Percentiles rank a stretch among this genome's conserved stretches.
These are phyloP conservation scores for Neolentinus lepideus DNA, from an alignment of 1,284 basidiomycete species.

Conservation along the genomic window DNA sequence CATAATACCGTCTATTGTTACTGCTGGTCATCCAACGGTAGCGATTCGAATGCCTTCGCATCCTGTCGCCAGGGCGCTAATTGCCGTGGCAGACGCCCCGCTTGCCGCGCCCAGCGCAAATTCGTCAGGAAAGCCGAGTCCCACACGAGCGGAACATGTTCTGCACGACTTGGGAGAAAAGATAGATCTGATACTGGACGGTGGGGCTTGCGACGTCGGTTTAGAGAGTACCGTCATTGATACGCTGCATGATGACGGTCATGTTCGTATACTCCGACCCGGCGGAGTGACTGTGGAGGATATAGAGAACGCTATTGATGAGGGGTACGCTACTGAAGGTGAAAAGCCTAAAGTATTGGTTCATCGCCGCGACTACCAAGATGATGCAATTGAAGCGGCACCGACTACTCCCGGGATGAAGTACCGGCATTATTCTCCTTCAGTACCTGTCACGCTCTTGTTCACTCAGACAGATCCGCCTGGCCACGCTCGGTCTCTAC, in stretches of 20 bases:
- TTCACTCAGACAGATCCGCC: slow-evolving; percentile 40
- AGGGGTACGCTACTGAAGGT: slow-evolving; percentile 28
- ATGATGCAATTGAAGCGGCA: slow-evolving; percentile 56
- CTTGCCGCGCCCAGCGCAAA: slow-evolving; percentile 96
- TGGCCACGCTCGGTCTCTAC: slow-evolving; percentile 17
- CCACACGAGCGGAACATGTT: slow-evolving; percentile 90
- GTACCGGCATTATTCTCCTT: slow-evolving; percentile 94
- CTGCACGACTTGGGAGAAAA: slow-evolving; percentile 70
- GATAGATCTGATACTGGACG: slow-evolving; percentile 82
- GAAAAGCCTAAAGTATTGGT: slow-evolving; percentile 56
- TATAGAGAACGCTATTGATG: slow-evolving; percentile 53
- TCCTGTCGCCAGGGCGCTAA: slow-evolving; percentile 87
- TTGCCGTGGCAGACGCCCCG: slow-evolving; percentile 68
- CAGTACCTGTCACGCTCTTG: slow-evolving; percentile 76
- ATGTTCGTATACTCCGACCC: slow-evolving; percentile 81
- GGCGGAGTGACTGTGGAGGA: slow-evolving; percentile 93
- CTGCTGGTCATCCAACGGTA: slow-evolving; percentile 78
- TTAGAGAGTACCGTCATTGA: slow-evolving; percentile 96
- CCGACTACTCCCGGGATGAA: slow-evolving; percentile 99
- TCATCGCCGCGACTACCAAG: slow-evolving; percentile 67
- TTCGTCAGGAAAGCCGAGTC: slow-evolving; percentile 89
- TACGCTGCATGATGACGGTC: slow-evolving; percentile 65
- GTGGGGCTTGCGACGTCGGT: slow-evolving; percentile 87
- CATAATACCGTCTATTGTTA: slow-evolving; percentile 60
- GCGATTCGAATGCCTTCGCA: slow-evolving; percentile 95